Conservation (phyloP, 257 asterid genomes). For the Scutellaria galericulata region DNA sequence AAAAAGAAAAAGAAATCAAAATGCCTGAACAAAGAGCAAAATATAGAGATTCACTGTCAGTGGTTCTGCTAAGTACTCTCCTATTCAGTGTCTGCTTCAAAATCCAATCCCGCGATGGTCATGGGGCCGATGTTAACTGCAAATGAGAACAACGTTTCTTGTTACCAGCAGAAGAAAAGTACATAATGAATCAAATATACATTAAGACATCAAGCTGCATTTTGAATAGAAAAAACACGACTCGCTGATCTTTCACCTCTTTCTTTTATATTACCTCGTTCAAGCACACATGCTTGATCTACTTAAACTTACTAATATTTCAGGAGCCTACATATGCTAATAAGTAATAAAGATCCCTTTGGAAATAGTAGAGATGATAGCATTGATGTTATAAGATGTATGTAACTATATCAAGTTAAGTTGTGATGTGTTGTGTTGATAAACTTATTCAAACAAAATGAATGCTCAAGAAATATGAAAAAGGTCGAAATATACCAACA, state of each 20-base stretch:
- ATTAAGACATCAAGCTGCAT: neutral
- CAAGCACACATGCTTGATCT: constrained; percentile 16
- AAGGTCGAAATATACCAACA: constrained; percentile 57
- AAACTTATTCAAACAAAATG: constrained; percentile 10
- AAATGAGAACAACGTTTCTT: constrained; percentile 30
- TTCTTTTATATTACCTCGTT: neutral
- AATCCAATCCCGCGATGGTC: constrained; percentile 74
- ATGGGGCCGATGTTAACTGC: constrained; percentile 92
- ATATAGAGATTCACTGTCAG: neutral
- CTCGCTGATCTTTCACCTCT: neutral
- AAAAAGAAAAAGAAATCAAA: neutral
- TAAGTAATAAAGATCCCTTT: constrained; percentile 6
- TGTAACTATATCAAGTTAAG: neutral
- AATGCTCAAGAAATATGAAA: constrained; percentile 7
- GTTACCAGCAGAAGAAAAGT: constrained; percentile 14
- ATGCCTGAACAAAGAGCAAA: neutral
- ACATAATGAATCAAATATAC: constrained; percentile 6
- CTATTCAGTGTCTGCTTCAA: constrained; percentile 54
- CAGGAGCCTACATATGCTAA: neutral
- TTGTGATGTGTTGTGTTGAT: constrained; percentile 9
- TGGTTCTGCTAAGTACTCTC: constrained; percentile 36
- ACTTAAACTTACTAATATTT: neutral
- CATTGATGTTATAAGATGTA: neutral
- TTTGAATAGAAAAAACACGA: neutral
- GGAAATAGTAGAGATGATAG: neutral